phyloP scores from a whole-genome alignment of 1,139 yeast species.

The Diutina catenulata region DNA sequence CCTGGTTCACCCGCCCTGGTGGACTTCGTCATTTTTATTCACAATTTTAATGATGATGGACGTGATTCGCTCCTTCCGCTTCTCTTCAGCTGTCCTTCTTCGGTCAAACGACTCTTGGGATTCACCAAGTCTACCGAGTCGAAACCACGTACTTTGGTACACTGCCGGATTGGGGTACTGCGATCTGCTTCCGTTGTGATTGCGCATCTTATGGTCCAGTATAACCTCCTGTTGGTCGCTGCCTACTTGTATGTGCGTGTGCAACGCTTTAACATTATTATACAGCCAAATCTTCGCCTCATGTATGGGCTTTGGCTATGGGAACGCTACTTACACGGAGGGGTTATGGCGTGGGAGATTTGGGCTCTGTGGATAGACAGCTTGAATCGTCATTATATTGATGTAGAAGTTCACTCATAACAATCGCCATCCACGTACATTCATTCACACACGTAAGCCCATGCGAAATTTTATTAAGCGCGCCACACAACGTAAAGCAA shows the following conservation, averaged over 20 bases:
- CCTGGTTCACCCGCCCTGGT: conserved; percentile 13
- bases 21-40: conserved; percentile 19
- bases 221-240: conserved; percentile 50
- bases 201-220: conserved; percentile 76
- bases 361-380: conserved; percentile 4
- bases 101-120: conserved; percentile 18
- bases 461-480: too few species aligned
- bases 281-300: conserved; percentile 79
- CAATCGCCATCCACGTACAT: too few species aligned
- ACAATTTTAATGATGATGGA: conserved; percentile 31
- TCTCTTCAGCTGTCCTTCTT: conserved; percentile 19
- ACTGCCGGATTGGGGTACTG: conserved; percentile 88
- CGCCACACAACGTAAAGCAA: too few species aligned
- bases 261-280: conserved; percentile 73
- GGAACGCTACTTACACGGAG: background rate
- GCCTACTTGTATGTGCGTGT: conserved; percentile 79
- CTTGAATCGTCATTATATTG: conserved; percentile 4
- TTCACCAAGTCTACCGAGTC: conserved; percentile 14
- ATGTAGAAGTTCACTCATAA: too few species aligned
- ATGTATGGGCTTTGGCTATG: conserved; percentile 56
- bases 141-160: conserved; percentile 52
- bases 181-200: conserved; percentile 84
- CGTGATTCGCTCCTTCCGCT: conserved; percentile 24
- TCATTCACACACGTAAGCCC: too few species aligned
- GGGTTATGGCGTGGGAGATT: background rate